Evolutionary conservation across 2,329 filamentous ascomycete genomes (phyloP).

Genomic region (Fusarium lyarnte): DNA sequence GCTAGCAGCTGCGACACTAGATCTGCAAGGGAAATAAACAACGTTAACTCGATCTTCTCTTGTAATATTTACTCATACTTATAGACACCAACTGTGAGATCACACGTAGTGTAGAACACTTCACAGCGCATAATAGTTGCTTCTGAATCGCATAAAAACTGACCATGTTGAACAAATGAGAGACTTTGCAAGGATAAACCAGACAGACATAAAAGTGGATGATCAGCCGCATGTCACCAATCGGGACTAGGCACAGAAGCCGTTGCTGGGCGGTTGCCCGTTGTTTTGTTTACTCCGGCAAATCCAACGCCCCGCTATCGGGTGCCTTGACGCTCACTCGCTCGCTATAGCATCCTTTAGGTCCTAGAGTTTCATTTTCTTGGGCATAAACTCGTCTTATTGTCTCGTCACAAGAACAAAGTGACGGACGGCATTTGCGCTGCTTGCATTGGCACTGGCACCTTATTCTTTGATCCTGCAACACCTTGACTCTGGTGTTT

Average conservation of each 20-base stretch:
- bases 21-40: no score
- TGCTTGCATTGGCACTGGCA: conserved; percentile 7
- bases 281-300: conserved; percentile 49
- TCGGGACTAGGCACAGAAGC: conserved; percentile 17
- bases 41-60: no score
- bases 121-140: conserved; percentile 12
- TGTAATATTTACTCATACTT: no score
- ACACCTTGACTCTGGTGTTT: conserved; percentile 21
- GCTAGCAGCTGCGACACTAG: no score
- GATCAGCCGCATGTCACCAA: conserved; percentile 31
- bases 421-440: conserved; percentile 39
- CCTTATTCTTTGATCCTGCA: conserved; percentile 27
- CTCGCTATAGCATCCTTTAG: conserved; percentile 20
- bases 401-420: conserved; percentile 14
- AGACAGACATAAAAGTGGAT: conserved; percentile 25
- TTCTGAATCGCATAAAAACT: conserved; percentile 11
- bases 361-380: conserved; percentile 15
- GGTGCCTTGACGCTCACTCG: conserved; percentile 16
- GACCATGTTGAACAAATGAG: conserved; percentile 22
- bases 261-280: conserved; percentile 48
- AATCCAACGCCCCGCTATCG: conserved; percentile 39
- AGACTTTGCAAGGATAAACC: conserved; percentile 33
- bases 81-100: no score
- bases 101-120: background rate
- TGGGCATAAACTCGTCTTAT: conserved; percentile 38